Percentiles rank a stretch among this genome's conserved stretches.
Evolutionary conservation across 805 yeast species (phyloP).

Genomic region (Jamesozyma lodderae): DNA sequence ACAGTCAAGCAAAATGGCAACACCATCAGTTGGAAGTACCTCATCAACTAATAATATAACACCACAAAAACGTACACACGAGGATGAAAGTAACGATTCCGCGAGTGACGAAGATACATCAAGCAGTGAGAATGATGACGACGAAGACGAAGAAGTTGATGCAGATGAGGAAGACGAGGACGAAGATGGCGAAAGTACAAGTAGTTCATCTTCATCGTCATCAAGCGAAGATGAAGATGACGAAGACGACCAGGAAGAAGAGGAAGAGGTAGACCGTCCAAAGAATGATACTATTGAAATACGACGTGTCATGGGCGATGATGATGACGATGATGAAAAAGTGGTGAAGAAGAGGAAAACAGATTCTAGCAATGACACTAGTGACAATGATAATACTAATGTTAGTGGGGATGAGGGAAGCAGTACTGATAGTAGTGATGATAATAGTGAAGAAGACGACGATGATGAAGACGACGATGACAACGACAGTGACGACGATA

Average conservation of each 20-base stretch:
- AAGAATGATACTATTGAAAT: slow-evolving; percentile 40
- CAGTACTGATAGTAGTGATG: slow-evolving; percentile 25
- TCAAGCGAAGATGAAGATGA: slow-evolving; percentile 24
- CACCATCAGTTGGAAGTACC: slow-evolving; percentile 7
- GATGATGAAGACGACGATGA: neutral
- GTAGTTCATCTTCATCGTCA: neutral
- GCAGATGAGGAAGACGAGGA: slow-evolving; percentile 29
- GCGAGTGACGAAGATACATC: slow-evolving; percentile 9
- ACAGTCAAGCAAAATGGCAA: too few species aligned
- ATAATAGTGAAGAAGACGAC: neutral
- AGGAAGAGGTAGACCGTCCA: slow-evolving; percentile 32
- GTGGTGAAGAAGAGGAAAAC: slow-evolving; percentile 1
- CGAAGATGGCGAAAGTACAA: slow-evolving; percentile 11
- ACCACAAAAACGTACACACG: slow-evolving; percentile 18
- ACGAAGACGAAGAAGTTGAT: slow-evolving; percentile 16
- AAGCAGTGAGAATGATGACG: slow-evolving; percentile 23
- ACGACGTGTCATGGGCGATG: slow-evolving; percentile 14
- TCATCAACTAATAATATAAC: slow-evolving; percentile 4
- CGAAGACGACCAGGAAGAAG: slow-evolving; percentile 36
- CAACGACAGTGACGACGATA: neutral
- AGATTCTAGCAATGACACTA: slow-evolving; percentile 16
- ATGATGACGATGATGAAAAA: slow-evolving; percentile 20
- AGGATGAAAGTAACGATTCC: slow-evolving; percentile 5
- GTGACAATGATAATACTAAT: slow-evolving; percentile 31
- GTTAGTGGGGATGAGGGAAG: slow-evolving; percentile 36